Evolutionary conservation across 1,139 yeast species (phyloP).

Genomic region (Candida labiduridarum): DNA sequence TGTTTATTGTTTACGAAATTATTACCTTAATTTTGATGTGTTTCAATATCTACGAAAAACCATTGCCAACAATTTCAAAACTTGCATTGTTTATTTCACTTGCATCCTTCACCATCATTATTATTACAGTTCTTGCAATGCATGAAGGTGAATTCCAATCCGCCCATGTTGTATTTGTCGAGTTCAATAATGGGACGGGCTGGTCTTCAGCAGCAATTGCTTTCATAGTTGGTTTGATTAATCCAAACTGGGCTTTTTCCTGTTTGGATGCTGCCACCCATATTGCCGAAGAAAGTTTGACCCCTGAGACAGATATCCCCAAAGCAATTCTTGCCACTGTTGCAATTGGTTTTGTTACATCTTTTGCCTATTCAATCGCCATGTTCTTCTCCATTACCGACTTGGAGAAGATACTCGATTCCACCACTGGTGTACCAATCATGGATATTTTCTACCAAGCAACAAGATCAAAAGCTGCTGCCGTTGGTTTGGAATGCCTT

Average conservation of each 20-base stretch:
- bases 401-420: constrained; percentile 45
- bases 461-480: constrained; percentile 55
- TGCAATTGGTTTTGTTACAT: constrained; percentile 64
- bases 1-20: constrained; percentile 52
- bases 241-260: constrained; percentile 72
- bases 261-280: constrained; percentile 72
- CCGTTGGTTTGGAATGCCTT: constrained; percentile 58
- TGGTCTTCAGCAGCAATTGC: constrained; percentile 64
- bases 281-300: constrained; percentile 66
- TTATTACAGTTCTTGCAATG: constrained; percentile 58
- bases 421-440: constrained; percentile 63
- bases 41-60: constrained; percentile 60
- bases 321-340: constrained; percentile 66
- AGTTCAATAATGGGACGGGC: constrained; percentile 65
- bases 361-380: constrained; percentile 59
- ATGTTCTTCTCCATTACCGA: constrained; percentile 64
- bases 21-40: constrained; percentile 43
- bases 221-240: constrained; percentile 64
- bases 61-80: constrained; percentile 55
- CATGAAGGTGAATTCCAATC: constrained; percentile 53
- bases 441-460: constrained; percentile 65
- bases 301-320: constrained; percentile 63
- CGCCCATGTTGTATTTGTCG: constrained; percentile 61
- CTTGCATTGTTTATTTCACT: constrained; percentile 58
- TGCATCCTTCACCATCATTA: constrained; percentile 54